Conservation (phyloP, 257 asterid species). For the Gardenia jasminoides region DNA sequence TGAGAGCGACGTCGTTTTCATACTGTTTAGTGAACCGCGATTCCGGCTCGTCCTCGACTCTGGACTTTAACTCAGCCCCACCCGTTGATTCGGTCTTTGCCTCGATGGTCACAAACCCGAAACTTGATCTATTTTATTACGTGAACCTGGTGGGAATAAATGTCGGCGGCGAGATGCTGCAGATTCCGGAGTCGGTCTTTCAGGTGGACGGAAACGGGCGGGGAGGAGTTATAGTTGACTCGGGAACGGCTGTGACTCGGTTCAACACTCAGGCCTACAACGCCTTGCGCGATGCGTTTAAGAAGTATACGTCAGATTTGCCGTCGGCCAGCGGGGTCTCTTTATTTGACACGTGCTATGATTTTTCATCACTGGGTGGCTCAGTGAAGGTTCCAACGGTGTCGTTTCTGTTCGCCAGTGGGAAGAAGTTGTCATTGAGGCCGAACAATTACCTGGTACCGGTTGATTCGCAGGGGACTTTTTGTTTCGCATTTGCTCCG, state of each 20-base stretch:
- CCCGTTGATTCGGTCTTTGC: conserved; percentile 59
- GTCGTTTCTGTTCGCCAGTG: conserved; percentile 54
- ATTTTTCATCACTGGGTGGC: conserved; percentile 33
- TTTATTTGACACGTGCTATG: conserved; percentile 75
- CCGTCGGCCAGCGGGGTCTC: conserved; percentile 37
- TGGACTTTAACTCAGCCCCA: conserved; percentile 60
- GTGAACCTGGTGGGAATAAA: conserved; percentile 60
- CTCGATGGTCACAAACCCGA: conserved; percentile 47
- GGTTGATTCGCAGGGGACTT: conserved; percentile 51
- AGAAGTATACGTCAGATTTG: conserved; percentile 18
- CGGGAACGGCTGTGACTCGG: conserved; percentile 91
- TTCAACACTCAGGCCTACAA: conserved; percentile 46
- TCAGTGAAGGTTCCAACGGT: conserved; percentile 62
- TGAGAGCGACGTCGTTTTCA: conserved; percentile 67
- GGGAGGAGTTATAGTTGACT: conserved; percentile 85
- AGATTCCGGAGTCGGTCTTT: conserved; percentile 35
- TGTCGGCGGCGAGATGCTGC: conserved; percentile 50
- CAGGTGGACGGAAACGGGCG: conserved; percentile 44
- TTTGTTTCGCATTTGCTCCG: conserved; percentile 77
- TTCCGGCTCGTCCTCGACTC: conserved; percentile 57
- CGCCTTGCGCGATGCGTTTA: conserved; percentile 53
- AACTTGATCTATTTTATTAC: conserved; percentile 40
- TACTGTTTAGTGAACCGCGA: conserved; percentile 82
- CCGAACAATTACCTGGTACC: conserved; percentile 61
- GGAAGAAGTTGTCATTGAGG: conserved; percentile 38